Evolutionary conservation across 2,329 filamentous ascomycete genomes (phyloP).

Genomic region (Ceratocystis papillata): DNA sequence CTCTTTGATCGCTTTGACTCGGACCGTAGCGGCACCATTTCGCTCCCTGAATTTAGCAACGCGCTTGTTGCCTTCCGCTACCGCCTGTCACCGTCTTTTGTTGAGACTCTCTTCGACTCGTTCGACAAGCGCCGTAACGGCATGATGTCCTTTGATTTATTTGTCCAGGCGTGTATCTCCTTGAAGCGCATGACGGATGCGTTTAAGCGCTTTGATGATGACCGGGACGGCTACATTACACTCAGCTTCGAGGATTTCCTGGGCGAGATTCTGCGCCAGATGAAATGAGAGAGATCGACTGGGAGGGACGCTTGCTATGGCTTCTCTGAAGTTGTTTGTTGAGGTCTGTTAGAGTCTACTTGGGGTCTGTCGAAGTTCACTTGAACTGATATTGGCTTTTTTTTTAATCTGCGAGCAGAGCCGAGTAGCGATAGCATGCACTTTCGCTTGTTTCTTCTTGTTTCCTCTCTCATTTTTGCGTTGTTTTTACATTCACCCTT

Average conservation of each 20-base stretch:
- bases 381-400: not conserved
- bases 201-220: constrained; percentile 97
- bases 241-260: constrained; percentile 74
- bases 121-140: constrained; percentile 69
- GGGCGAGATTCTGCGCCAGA: constrained; percentile 54
- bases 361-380: not conserved
- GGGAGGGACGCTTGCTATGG: too few relatives aligned
- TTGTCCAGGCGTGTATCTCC: constrained; percentile 93
- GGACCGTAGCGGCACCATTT: constrained; percentile 79
- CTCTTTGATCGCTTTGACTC: constrained; percentile 93
- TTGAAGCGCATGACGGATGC: constrained; percentile 98
- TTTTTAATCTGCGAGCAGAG: not conserved
- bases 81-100: constrained; percentile 71
- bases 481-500: not conserved
- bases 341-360: not conserved
- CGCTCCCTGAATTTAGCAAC: constrained; percentile 74
- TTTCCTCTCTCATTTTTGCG: not conserved
- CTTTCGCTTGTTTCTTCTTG: not conserved
- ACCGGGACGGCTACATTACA: constrained; percentile 86
- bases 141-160: constrained; percentile 83
- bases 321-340: too few relatives aligned
- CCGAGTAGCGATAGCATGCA: too few relatives aligned
- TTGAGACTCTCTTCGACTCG: constrained; percentile 72
- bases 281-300: constrained; percentile 35
- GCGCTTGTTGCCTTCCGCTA: constrained; percentile 91